Percentiles rank a stretch among this genome's conserved stretches.
Conservation (phyloP, 257 asterid genomes). For the Solanum verrucosum region DNA sequence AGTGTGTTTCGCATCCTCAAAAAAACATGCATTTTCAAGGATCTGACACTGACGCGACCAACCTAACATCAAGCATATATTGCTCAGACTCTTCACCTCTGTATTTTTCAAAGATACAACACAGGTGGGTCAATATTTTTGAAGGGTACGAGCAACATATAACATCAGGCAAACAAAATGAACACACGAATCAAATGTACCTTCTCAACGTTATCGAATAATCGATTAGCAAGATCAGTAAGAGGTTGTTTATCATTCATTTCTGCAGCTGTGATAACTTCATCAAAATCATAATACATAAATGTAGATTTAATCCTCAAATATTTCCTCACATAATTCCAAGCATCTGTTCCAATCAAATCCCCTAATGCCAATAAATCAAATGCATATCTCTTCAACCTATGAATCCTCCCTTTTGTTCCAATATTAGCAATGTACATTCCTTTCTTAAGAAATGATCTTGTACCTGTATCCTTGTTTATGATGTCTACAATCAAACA, state of each 20-base stretch:
- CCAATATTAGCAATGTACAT: constrained; percentile 62
- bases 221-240: constrained; percentile 59
- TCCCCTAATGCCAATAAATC: constrained; percentile 78
- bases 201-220: constrained; percentile 67
- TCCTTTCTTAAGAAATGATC: constrained; percentile 40
- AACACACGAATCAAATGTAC: constrained; percentile 7
- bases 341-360: constrained; percentile 56
- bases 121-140: fast-evolving
- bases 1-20: neutral
- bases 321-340: constrained; percentile 62
- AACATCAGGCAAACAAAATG: neutral
- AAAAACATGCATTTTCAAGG: neutral
- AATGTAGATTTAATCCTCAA: constrained; percentile 54
- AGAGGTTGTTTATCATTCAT: constrained; percentile 46
- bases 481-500: constrained; percentile 27
- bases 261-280: constrained; percentile 54
- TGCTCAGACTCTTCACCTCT: neutral
- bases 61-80: neutral
- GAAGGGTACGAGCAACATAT: neutral
- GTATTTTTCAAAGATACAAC: neutral
- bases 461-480: constrained; percentile 66
- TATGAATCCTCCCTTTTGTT: constrained; percentile 46
- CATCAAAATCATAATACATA: constrained; percentile 75
- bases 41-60: neutral
- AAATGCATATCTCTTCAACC: constrained; percentile 65